Evolutionary conservation across 176 grass and related monocot genomes (phyloP).

Genomic region (Triticum urartu): DNA sequence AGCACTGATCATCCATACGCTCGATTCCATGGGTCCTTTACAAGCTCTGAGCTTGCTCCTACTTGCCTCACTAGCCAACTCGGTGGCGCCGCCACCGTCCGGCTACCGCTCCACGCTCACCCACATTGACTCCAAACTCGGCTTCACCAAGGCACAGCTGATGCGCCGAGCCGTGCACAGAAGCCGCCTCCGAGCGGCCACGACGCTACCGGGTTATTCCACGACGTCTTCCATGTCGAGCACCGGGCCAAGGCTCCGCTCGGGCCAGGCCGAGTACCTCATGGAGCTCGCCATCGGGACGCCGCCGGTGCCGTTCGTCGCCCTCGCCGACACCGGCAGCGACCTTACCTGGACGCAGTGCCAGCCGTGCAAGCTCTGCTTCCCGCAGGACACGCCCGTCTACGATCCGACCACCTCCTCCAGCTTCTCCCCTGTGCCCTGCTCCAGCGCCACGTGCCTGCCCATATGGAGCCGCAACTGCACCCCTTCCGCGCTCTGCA

Average conservation of each 20-base stretch:
- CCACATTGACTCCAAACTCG: not conserved
- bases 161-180: not conserved
- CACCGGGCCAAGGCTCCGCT: not conserved
- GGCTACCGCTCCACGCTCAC: not conserved
- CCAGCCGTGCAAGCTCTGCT: not conserved
- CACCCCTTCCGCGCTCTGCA: constrained; percentile 3
- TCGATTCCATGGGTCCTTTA: not conserved
- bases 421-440: not conserved
- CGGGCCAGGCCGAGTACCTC: constrained; percentile 4
- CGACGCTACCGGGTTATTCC: not conserved
- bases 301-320: constrained; percentile 32
- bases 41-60: not conserved
- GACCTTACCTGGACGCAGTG: constrained; percentile 55
- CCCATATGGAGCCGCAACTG: not conserved
- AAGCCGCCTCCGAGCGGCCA: not conserved
- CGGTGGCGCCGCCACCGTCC: not conserved
- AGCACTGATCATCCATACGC: not conserved
- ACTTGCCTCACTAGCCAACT: not conserved
- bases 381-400: not conserved
- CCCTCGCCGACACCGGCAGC: constrained; percentile 63
- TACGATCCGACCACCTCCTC: not conserved
- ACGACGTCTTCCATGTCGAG: not conserved
- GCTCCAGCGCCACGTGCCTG: not conserved
- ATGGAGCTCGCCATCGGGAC: constrained; percentile 35
- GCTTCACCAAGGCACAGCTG: not conserved